Evolutionary conservation across 495 filamentous ascomycete species (phyloP).

Genomic region (Penicillium diatomitis): DNA sequence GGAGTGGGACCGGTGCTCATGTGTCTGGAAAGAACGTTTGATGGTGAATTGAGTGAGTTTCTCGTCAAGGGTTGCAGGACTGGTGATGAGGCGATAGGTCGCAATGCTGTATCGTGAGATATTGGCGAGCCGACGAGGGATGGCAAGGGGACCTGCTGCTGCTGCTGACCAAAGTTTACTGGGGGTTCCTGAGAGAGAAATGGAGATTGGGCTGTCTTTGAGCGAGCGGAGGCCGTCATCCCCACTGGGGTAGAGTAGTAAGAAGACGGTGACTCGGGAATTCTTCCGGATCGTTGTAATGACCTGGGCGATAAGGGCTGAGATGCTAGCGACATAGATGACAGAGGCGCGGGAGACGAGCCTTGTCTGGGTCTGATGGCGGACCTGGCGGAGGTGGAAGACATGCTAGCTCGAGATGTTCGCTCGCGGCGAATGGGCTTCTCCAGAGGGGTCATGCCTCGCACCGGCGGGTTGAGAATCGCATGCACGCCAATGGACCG

Average conservation of each 20-base stretch:
- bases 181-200: conserved; percentile 30
- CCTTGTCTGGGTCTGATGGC: conserved; percentile 20
- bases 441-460: conserved; percentile 17
- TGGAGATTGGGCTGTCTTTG: conserved; percentile 39
- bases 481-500: conserved; percentile 44
- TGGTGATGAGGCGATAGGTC: conserved; percentile 19
- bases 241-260: conserved; percentile 26
- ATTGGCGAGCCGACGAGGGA: conserved; percentile 20
- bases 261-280: conserved; percentile 53
- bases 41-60: conserved; percentile 31
- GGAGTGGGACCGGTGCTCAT: conserved; percentile 34
- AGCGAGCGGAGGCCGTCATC: conserved; percentile 30
- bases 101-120: conserved; percentile 18
- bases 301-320: conserved; percentile 30
- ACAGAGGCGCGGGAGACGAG: conserved; percentile 25
- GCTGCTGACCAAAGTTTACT: conserved; percentile 14
- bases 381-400: conserved; percentile 12
- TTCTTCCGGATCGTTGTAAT: conserved; percentile 47
- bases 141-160: not conserved
- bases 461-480: conserved; percentile 39
- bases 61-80: conserved; percentile 22
- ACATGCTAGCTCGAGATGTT: conserved; percentile 11
- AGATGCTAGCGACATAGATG: conserved; percentile 24
- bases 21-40: conserved; percentile 33
- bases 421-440: conserved; percentile 17